Base-by-base conservation (phyloP, 225 moss, liverwort and hornwort genomes). In the Sphagnum tenellum region DNA sequence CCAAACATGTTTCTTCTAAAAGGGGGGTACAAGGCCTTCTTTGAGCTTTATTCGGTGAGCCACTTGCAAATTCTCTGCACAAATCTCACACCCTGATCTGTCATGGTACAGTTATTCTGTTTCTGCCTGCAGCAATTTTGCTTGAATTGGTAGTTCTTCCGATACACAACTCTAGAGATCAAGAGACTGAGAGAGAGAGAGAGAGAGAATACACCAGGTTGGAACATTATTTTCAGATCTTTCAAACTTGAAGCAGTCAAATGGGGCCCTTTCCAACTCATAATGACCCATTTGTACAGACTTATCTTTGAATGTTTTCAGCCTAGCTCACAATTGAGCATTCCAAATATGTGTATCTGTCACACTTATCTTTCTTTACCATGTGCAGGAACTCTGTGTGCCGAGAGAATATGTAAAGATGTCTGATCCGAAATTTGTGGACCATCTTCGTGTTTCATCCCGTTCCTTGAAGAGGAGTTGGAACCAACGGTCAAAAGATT, bases 11-110 rank as follows among this genome's bases (percentile, higher is more conserved):
- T 77, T 50, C 72, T 85, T 46, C 70, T 85, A 62, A 77, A 85
- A 59, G 84, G 80, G 7, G 84, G 84, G 47, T 85, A 85, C 71
- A 85, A 85, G 55, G 75, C 80, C 56, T 85, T 85, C 63, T 85
- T 73, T 60, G 75, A 77, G 61, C 45, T 64, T 44, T 68, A 85
- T 63, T 61, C 84, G 60, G 84, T 84, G 64, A 77, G 78, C 60
- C 14, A 7, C 67, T 14, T 52, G 59, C n/a, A 51, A 11, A 7
- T 12, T 13, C 14, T 61, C 9, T 7, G 5, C 45, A 7, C 46
- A 56, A 29, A 7, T n/a, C 29, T 29, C 29, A 29, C 29, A 29
- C 29, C 29, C 29, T 29, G 29, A 29, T 29, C 29, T 29, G 29
- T 29, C 1, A 10, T 46, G 67, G 46, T 9, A 44, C 58, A 11